Conservation (phyloP, 495 filamentous ascomycete genomes). For the Neurospora terricola region DNA sequence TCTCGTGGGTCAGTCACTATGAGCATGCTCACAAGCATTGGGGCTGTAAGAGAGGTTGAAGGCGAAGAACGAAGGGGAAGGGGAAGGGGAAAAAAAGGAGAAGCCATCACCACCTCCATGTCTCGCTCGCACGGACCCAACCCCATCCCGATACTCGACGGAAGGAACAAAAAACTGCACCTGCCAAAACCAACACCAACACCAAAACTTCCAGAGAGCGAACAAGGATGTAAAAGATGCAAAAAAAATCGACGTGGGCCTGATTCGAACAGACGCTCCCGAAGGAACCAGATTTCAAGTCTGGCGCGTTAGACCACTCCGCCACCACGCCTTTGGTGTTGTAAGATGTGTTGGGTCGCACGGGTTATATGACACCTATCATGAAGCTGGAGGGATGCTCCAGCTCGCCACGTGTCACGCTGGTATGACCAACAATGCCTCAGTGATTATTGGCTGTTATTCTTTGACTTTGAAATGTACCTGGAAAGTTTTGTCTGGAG, state of each 20-base stretch:
- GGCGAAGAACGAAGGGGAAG: no score
- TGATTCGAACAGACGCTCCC: slow-evolving; percentile 14
- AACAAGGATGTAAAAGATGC: not conserved
- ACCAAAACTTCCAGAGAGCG: not conserved
- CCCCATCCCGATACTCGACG: not conserved
- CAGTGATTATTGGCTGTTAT: no score
- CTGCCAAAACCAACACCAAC: not conserved
- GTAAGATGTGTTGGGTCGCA: not conserved
- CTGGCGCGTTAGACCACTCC: not conserved
- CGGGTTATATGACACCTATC: not conserved
- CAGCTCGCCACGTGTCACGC: no score
- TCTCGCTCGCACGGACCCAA: not conserved
- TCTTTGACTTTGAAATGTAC: no score
- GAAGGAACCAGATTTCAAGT: slow-evolving; percentile 14
- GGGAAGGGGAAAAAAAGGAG: no score
- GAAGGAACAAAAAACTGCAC: not conserved
- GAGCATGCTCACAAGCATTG: no score
- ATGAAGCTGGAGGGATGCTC: no score
- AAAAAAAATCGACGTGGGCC: slow-evolving; percentile 6
- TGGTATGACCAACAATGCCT: no score
- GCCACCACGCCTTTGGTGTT: not conserved
- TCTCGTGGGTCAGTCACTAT: no score
- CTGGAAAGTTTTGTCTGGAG: no score
- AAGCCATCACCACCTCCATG: no score
- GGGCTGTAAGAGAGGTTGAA: no score